Evolutionary conservation across 2,329 filamentous ascomycete species (phyloP).

Genomic region (Fusarium goolgardi): DNA sequence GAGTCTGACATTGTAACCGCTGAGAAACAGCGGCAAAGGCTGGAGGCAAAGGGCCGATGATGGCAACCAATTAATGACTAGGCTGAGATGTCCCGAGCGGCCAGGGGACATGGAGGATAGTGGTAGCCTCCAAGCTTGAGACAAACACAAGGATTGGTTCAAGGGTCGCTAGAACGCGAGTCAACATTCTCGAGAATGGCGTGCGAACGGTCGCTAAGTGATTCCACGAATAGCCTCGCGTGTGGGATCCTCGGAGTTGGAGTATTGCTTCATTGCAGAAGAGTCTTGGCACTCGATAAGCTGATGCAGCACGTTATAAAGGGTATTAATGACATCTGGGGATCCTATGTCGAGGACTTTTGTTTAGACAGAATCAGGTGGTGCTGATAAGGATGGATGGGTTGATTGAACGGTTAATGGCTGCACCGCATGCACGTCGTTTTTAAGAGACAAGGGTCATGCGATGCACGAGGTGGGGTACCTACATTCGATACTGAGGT

Average conservation of each 20-base stretch:
- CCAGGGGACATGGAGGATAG: conserved; percentile 9
- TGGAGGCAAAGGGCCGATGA: conserved; percentile 12
- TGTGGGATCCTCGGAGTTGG: not conserved
- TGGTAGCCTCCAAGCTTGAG: conserved; percentile 14
- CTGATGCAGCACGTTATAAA: conserved; percentile 20
- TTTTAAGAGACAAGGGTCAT: conserved; percentile 20
- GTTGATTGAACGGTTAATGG: conserved; percentile 17
- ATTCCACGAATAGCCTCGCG: conserved; percentile 22
- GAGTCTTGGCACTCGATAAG: conserved; percentile 26
- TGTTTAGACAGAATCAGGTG: conserved; percentile 16
- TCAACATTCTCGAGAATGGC: conserved; percentile 9
- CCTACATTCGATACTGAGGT: not conserved
- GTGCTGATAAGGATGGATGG: conserved; percentile 33
- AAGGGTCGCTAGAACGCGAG: conserved; percentile 15
- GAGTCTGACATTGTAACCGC: conserved; percentile 1
- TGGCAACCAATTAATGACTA: conserved; percentile 21
- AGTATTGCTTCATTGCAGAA: conserved; percentile 3
- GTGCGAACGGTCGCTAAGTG: conserved; percentile 11
- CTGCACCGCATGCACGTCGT: conserved; percentile 11
- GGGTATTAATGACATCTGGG: not conserved
- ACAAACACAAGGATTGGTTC: conserved; percentile 3
- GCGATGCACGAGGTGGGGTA: conserved; percentile 16
- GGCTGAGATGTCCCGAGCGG: conserved; percentile 5
- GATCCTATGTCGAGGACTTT: conserved; percentile 29
- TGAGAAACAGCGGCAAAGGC: not conserved